Base-by-base conservation (phyloP, 179 eudicot species). In the Spinacia oleracea region DNA sequence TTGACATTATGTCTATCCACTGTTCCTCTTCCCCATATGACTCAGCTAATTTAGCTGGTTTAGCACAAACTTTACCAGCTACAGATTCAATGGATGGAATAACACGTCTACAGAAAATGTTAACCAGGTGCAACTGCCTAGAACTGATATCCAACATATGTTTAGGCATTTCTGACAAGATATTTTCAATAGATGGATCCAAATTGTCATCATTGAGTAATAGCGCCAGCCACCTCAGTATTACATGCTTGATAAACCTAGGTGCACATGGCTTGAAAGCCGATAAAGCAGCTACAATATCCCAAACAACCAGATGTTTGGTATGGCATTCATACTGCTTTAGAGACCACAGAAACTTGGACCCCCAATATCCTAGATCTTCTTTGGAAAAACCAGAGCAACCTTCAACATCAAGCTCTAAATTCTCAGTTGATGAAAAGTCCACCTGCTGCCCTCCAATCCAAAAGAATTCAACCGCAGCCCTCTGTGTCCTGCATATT, bases 391-490 rank as follows among this genome's bases (percentile, higher is more conserved):
- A 86, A 81, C 86, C 91, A 77, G 88, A 74, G 81, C 77, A 80
- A 42, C 74, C 74, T 85, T 84, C 79, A 42, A 80, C 72, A 55
- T 83, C 83, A 56, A 81, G 78, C 31, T 87, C 86, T 56, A 79
- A 76, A 80, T 74, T 58, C 42, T 48, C 9, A 63, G 70, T 27
- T 35, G 76, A 79, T 43, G 86, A 67, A 59, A 77, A 29, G 21
- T 83, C 80, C 67, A 77, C 73, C 67, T 89, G 88, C 82, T 89
- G 97, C 75, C 97, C 98, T 80, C 96, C 97, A 51, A 89, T 89
- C 99, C 99, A 96, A 72, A 96, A 90, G 84, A 96, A 96, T 83
- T 96, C 99, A 77, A 93, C 84, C 50, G 87, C 91, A 77, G 96
- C 94, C 77, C 87, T 95, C 84, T 86, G 95, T 70, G 90, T 77